Evolutionary conservation across 164 flowering plant genomes (phyloP).

Genomic region (Piper betle): DNA sequence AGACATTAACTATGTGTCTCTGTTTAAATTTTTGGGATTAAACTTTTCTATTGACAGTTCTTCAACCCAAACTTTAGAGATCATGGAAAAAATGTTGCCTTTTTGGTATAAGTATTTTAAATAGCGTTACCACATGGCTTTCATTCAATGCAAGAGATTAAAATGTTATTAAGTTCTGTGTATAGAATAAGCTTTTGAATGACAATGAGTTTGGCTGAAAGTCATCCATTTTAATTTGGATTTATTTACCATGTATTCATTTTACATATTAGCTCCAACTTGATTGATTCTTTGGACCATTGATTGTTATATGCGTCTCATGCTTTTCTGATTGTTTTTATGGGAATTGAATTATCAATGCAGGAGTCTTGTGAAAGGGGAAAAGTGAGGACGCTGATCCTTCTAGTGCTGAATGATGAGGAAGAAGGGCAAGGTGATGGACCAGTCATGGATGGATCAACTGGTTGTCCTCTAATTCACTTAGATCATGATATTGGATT

Average conservation of each 20-base stretch:
- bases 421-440: constrained; percentile 15
- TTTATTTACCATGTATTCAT: background rate
- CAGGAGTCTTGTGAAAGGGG: constrained; percentile 6
- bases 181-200: no score
- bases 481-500: background rate
- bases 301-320: background rate
- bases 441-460: constrained; percentile 8
- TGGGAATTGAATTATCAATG: background rate
- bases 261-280: background rate
- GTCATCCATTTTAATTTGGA: background rate
- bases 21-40: no score
- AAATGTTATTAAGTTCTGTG: no score
- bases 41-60: no score
- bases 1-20: no score
- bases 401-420: constrained; percentile 11
- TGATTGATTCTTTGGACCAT: background rate
- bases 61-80: no score
- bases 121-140: no score
- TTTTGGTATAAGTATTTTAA: no score
- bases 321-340: background rate
- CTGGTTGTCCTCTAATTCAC: constrained; percentile 4
- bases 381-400: constrained; percentile 6
- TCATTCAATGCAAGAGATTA: no score
- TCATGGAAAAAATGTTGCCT: no score
- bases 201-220: no score